A percentile compares a stretch with the other conserved stretches of the same genome.
Conservation (phyloP, 768 basidiomycete species). For the Filobasidium wieringae region DNA sequence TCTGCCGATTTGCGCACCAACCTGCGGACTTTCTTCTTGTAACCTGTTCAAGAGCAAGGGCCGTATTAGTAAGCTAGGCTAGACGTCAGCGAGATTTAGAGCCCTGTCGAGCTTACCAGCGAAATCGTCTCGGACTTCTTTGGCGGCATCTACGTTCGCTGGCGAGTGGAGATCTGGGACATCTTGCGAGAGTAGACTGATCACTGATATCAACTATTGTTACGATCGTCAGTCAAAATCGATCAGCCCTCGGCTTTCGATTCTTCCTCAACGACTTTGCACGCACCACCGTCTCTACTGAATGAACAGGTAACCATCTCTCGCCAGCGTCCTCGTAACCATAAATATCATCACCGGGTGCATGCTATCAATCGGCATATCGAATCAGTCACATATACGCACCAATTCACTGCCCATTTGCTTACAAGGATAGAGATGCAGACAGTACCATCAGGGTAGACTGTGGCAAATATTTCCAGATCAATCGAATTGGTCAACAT, state of each 20-base stretch:
- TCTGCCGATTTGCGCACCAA: conserved; percentile 78
- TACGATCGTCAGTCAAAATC: background rate
- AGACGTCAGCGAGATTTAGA: background rate
- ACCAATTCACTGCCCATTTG: no score
- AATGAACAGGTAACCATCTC: conserved; percentile 95
- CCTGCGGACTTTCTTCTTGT: conserved; percentile 92
- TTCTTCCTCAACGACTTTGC: no score
- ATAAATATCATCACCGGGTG: conserved; percentile 87
- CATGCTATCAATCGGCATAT: conserved; percentile 50
- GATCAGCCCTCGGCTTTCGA: no score
- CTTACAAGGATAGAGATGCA: conserved; percentile 44
- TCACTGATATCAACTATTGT: conserved; percentile 78
- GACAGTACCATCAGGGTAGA: conserved; percentile 41
- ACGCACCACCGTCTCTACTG: conserved; percentile 85
- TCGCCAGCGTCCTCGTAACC: conserved; percentile 93
- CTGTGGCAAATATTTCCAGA: no score
- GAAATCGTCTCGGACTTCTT: conserved; percentile 33
- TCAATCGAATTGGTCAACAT: no score
- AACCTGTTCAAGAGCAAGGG: conserved; percentile 44
- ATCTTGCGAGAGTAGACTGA: conserved; percentile 86
- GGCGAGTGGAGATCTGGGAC: conserved; percentile 84
- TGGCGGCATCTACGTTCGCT: conserved; percentile 89
- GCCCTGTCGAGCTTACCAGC: conserved; percentile 21
- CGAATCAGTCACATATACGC: no score
- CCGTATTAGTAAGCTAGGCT: background rate